phyloP scores from a whole-genome alignment of 371 early-diverging fungal species.

The Capniomyces stellatus region DNA sequence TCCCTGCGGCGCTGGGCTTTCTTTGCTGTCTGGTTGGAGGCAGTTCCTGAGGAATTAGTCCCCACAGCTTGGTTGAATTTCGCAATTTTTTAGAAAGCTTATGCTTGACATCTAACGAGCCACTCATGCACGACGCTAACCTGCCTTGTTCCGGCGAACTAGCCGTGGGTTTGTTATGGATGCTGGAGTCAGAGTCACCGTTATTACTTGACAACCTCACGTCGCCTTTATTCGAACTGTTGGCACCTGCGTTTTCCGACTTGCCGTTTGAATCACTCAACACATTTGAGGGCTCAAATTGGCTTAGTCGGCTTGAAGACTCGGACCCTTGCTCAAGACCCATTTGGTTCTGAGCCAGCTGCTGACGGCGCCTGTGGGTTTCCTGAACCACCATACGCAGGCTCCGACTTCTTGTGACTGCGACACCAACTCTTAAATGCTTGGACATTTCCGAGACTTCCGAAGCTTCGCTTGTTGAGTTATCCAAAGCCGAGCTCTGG shows the following conservation, averaged over 20 bases:
- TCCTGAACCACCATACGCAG: slow-evolving; percentile 27
- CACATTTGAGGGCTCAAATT: not conserved
- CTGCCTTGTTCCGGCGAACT: not conserved
- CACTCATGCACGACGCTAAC: not conserved
- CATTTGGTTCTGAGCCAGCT: not conserved
- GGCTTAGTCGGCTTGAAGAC: not conserved
- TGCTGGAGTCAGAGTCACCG: not conserved
- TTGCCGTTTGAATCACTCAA: too few relatives aligned
- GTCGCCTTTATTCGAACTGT: not conserved
- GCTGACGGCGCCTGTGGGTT: not conserved
- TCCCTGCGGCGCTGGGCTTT: too few relatives aligned
- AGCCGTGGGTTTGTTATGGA: not conserved
- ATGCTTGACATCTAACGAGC: not conserved
- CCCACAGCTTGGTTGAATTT: slow-evolving; percentile 25
- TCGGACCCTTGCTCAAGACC: not conserved
- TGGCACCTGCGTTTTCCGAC: not conserved
- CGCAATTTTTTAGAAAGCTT: slow-evolving; percentile 3
- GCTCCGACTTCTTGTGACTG: slow-evolving; percentile 20
- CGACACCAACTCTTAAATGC: not conserved
- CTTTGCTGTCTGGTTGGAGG: slow-evolving; percentile 12
- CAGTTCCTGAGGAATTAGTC: slow-evolving; percentile 23
- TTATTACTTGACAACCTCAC: not conserved
- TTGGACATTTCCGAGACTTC: not conserved
- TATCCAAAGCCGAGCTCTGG: slow-evolving; percentile 3
- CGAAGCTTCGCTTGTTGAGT: not conserved